A percentile compares a stretch with the other conserved stretches of the same genome.
Evolutionary conservation across 148 eudicot genomes (phyloP).

Genomic region (Rhododendron vialii): DNA sequence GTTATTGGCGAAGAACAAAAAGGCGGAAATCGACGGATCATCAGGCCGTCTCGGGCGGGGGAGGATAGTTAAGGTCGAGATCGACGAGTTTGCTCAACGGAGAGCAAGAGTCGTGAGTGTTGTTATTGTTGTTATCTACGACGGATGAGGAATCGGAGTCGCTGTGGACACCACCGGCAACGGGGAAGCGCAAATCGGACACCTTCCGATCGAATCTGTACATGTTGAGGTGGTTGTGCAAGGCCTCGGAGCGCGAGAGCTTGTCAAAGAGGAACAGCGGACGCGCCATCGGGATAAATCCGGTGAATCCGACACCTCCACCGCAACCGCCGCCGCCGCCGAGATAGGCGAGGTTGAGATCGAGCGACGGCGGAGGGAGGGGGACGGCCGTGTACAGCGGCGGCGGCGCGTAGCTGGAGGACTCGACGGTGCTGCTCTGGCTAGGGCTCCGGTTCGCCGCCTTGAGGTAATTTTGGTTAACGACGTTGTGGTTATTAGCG

Average conservation of each 20-base stretch:
- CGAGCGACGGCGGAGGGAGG: conserved; percentile 1
- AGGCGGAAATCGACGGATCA: not conserved
- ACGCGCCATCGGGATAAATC: conserved; percentile 10
- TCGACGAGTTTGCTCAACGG: conserved; percentile 9
- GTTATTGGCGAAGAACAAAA: not conserved
- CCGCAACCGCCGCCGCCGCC: not conserved
- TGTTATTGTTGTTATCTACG: conserved; percentile 12
- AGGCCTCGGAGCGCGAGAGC: conserved; percentile 11
- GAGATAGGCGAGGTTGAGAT: conserved; percentile 7
- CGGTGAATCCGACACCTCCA: not conserved
- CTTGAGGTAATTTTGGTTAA: not conserved
- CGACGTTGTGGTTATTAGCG: not conserved
- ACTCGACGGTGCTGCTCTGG: conserved; percentile 35
- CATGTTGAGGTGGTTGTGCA: conserved; percentile 15
- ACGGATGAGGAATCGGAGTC: conserved; percentile 38
- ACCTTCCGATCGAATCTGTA: conserved; percentile 11
- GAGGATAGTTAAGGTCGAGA: conserved; percentile 33
- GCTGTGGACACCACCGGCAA: conserved; percentile 11
- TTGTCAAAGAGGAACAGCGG: conserved; percentile 12
- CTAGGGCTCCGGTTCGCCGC: conserved; percentile 28
- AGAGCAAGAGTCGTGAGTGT: not conserved
- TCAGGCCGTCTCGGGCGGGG: conserved; percentile 21
- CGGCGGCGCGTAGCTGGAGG: conserved; percentile 13
- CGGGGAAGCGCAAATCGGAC: not conserved
- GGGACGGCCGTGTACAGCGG: not conserved